Conservation (phyloP, 2,329 filamentous ascomycete species). For the Sporothrix brunneoviolacea region DNA sequence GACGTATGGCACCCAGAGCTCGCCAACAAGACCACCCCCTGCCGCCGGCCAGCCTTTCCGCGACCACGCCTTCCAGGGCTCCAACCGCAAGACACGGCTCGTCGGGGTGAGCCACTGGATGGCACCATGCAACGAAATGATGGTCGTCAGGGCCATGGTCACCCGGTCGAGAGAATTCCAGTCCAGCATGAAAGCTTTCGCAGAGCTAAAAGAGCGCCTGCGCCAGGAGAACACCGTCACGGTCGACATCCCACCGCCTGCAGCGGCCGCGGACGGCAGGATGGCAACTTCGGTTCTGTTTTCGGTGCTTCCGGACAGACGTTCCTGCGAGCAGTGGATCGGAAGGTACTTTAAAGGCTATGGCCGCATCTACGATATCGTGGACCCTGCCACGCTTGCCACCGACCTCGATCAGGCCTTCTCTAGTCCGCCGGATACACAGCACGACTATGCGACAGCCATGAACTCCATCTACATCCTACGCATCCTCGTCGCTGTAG, state of each 20-base stretch:
- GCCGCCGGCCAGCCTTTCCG: neutral
- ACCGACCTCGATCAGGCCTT: constrained; percentile 8
- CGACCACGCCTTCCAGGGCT: neutral
- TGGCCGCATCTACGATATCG: constrained; percentile 7
- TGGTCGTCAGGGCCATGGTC: constrained; percentile 8
- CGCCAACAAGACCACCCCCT: neutral
- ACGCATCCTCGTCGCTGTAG: constrained; percentile 2
- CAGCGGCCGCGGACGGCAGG: neutral
- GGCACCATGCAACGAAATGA: constrained; percentile 11
- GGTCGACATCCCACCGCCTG: neutral
- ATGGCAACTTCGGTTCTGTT: neutral
- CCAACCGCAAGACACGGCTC: constrained; percentile 7
- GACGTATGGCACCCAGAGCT: neutral
- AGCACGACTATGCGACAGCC: neutral
- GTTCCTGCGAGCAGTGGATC: constrained; percentile 10
- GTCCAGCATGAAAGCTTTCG: neutral
- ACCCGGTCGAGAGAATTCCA: neutral
- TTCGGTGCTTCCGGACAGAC: neutral
- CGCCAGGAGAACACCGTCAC: neutral
- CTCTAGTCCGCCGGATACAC: neutral
- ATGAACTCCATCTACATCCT: constrained; percentile 6
- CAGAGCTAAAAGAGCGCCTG: constrained; percentile 5
- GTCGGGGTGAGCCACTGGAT: constrained; percentile 13
- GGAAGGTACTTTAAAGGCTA: constrained; percentile 3
- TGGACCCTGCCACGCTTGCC: neutral